Evolutionary conservation across 1,284 basidiomycete species (phyloP), one percentile per base, ranked within the genome.

Genomic region (Prillingera fragicola): DNA sequence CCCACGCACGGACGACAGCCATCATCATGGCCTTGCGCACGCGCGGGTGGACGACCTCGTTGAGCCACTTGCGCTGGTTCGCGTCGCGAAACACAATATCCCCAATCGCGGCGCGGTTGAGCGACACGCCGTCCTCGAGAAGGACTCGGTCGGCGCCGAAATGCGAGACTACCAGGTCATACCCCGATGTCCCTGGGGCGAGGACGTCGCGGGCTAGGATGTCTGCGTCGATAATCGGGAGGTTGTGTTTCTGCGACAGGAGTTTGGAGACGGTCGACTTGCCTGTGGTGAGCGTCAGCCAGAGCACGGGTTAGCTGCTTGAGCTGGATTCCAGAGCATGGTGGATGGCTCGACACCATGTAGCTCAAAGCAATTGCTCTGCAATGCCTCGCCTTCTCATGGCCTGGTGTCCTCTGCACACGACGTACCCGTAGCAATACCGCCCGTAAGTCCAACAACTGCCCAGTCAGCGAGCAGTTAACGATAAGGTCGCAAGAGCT

Each of bases 371-470:
- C n/a, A n/a, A n/a, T n/a, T n/a, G n/a, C n/a, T n/a, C n/a, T n/a
- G n/a, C n/a, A n/a, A n/a, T n/a, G n/a, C n/a, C n/a, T n/a, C n/a
- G n/a, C n/a, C n/a, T n/a, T n/a, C n/a, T n/a, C n/a, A n/a, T n/a
- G n/a, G n/a, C n/a, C n/a, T n/a, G n/a, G n/a, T n/a, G n/a, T n/a
- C n/a, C n/a, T n/a, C n/a, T n/a, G n/a, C n/a, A n/a, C n/a, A n/a
- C n/a, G 6, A 37, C 45, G 36, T 41, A 63, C 91, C 92, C 0
- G 92, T 94, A 25, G 90, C 89, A 50, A 98, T 97, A 2, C 94
- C 90, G 18, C 95, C 95, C 13, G 94, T 96, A 29, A 98, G 80
- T 34, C 94, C 94, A 52, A 97, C 81, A 50, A 97, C 91, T 94
- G 59, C n/a, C 47, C 8, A 24, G 5, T 29, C 14, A 22, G 34